phyloP scores from a whole-genome alignment of 208 protist genomes.

The Acanthamoeba castellanii region DNA sequence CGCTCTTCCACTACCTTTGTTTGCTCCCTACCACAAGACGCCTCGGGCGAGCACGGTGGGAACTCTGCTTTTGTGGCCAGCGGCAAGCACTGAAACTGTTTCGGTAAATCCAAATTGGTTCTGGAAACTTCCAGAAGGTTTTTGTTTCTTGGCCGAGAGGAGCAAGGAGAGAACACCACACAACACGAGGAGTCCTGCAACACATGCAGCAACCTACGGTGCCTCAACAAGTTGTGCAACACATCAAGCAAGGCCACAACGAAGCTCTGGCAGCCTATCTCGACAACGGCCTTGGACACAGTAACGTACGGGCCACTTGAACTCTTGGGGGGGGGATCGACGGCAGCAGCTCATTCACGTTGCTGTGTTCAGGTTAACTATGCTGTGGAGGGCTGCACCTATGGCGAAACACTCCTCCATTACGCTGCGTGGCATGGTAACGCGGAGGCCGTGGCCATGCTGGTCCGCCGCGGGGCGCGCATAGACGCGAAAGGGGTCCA shows the following conservation, averaged over 20 bases:
- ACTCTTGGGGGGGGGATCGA: not conserved
- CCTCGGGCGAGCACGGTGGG: too few relatives aligned
- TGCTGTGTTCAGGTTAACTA: not conserved
- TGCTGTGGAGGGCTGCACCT: not conserved
- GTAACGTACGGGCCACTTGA: not conserved
- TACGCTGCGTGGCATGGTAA: conserved; percentile 37
- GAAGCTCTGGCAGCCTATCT: not conserved
- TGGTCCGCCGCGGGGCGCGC: not conserved
- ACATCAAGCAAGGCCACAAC: not conserved
- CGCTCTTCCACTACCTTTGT: too few relatives aligned
- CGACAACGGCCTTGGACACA: not conserved
- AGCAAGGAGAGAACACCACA: not conserved
- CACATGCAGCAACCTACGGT: not conserved
- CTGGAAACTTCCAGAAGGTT: not conserved
- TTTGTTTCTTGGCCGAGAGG: not conserved
- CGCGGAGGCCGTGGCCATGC: not conserved
- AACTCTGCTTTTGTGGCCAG: too few relatives aligned
- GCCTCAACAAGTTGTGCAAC: not conserved
- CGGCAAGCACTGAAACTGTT: too few relatives aligned
- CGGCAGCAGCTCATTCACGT: too few relatives aligned
- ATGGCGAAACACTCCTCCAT: conserved; percentile 9
- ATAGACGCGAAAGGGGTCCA: not conserved
- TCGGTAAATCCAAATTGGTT: too few relatives aligned
- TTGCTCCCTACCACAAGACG: too few relatives aligned
- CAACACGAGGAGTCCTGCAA: not conserved